phyloP scores from a whole-genome alignment of 2,329 filamentous ascomycete genomes.

The Leptographium wingfieldii region DNA sequence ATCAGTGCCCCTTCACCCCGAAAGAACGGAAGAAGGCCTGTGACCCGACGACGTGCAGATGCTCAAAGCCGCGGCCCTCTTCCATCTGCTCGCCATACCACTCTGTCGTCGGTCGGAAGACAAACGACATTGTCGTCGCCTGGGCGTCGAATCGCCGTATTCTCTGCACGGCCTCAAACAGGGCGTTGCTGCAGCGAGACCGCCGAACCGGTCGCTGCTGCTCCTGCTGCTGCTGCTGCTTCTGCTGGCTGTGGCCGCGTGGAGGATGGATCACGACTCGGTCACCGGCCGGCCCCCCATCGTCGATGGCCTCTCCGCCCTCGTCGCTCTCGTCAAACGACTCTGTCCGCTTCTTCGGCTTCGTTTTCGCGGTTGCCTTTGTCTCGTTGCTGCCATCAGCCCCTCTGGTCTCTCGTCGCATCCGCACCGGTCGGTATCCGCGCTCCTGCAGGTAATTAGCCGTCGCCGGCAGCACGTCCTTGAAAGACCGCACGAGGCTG shows the following conservation, averaged over 20 bases:
- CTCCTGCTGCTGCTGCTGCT: neutral
- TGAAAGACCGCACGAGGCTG: constrained; percentile 20
- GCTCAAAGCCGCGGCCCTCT: constrained; percentile 36
- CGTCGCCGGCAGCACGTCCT: constrained; percentile 23
- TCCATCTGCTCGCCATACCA: constrained; percentile 38
- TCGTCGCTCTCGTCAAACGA: neutral
- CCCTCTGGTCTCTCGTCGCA: neutral
- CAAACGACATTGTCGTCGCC: constrained; percentile 22
- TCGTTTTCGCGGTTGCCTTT: constrained; percentile 12
- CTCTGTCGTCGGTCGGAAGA: constrained; percentile 32
- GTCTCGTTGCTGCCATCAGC: neutral
- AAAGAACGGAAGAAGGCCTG: constrained; percentile 22
- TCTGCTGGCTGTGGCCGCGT: constrained; percentile 4
- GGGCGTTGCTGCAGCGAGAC: constrained; percentile 28
- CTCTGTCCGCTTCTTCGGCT: constrained; percentile 12
- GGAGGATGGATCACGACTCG: constrained; percentile 36
- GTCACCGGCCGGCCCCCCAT: neutral
- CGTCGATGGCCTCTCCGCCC: neutral
- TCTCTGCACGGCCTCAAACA: constrained; percentile 26
- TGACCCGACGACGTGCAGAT: constrained; percentile 34
- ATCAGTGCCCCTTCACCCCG: neutral
- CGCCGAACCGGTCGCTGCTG: neutral
- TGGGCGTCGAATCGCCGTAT: constrained; percentile 12
- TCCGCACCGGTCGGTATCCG: constrained; percentile 26
- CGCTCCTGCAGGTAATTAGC: constrained; percentile 15